A percentile compares a stretch with the other conserved stretches of the same genome.
Evolutionary conservation across 441 rosid species (phyloP).

Genomic region (Biscutella laevigata): DNA sequence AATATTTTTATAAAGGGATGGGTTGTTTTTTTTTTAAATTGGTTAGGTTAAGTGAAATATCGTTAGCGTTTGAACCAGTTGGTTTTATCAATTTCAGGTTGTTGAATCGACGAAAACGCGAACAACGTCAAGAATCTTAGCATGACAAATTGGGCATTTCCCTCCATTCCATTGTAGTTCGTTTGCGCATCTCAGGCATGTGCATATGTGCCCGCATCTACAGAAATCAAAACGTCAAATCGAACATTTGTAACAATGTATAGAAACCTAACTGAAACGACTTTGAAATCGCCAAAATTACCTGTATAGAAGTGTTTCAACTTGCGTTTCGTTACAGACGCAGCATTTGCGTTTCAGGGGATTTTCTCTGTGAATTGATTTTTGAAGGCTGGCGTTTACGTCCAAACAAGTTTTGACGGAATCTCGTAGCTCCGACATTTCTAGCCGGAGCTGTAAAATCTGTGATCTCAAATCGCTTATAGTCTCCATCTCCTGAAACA

Average conservation of each 20-base stretch:
- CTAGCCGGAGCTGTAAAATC: slow-evolving; percentile 56
- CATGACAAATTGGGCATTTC: slow-evolving; percentile 72
- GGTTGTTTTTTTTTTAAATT: too few species aligned
- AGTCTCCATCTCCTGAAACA: slow-evolving; percentile 58
- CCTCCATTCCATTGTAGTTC: slow-evolving; percentile 62
- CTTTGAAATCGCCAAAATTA: slow-evolving; percentile 1
- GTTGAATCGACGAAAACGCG: slow-evolving; percentile 41
- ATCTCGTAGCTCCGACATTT: slow-evolving; percentile 62
- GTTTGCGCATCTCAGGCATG: slow-evolving; percentile 67
- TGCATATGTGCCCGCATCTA: slow-evolving; percentile 83
- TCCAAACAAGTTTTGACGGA: slow-evolving; percentile 48
- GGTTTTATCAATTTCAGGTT: background rate
- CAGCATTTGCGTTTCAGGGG: slow-evolving; percentile 27
- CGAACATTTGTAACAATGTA: too few species aligned
- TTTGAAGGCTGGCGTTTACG: slow-evolving; percentile 47
- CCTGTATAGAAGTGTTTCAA: slow-evolving; percentile 26
- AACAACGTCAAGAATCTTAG: slow-evolving; percentile 71
- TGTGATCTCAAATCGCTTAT: slow-evolving; percentile 54
- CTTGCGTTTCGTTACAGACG: slow-evolving; percentile 23
- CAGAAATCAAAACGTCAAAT: background rate
- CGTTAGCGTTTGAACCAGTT: background rate
- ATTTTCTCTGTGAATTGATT: slow-evolving; percentile 33
- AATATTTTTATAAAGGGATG: too few species aligned
- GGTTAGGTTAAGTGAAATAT: background rate
- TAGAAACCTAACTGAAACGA: background rate